A percentile compares a stretch with the other conserved stretches of the same genome.
Conservation (phyloP, 441 rosid species). For the Dalechampia spathulata region DNA sequence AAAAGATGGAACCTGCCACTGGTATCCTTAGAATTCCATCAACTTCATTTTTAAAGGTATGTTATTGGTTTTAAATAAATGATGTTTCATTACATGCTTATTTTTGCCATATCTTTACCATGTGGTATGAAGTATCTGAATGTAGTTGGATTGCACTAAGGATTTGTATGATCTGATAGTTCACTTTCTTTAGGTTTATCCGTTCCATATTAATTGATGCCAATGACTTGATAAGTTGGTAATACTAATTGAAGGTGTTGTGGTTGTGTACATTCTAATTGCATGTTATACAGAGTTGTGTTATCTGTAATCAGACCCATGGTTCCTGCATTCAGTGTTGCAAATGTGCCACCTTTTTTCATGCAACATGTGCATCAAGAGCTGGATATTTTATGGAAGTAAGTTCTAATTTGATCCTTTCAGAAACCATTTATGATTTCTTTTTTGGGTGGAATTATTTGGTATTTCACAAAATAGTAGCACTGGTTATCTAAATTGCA, state of each 20-base stretch:
- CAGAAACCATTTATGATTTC: too few species aligned
- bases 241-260: too few species aligned
- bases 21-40: conserved; percentile 77
- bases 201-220: too few species aligned
- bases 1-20: conserved; percentile 93
- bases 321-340: conserved; percentile 94
- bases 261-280: too few species aligned
- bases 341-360: conserved; percentile 91
- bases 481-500: not conserved
- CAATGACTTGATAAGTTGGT: too few species aligned
- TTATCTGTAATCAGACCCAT: conserved; percentile 76
- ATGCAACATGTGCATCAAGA: conserved; percentile 84
- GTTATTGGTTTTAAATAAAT: not conserved
- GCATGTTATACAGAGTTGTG: conserved; percentile 61
- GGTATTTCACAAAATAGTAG: not conserved
- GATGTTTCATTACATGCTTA: too few species aligned
- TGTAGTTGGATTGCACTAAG: too few species aligned
- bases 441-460: not conserved
- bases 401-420: conserved; percentile 23
- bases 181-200: too few species aligned
- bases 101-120: too few species aligned
- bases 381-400: conserved; percentile 96
- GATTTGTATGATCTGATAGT: too few species aligned
- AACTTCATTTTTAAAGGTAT: conserved; percentile 76
- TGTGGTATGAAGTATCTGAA: too few species aligned